Evolutionary conservation across 129 eudicot species (phyloP).

Genomic region (Helichrysum umbraculigerum): DNA sequence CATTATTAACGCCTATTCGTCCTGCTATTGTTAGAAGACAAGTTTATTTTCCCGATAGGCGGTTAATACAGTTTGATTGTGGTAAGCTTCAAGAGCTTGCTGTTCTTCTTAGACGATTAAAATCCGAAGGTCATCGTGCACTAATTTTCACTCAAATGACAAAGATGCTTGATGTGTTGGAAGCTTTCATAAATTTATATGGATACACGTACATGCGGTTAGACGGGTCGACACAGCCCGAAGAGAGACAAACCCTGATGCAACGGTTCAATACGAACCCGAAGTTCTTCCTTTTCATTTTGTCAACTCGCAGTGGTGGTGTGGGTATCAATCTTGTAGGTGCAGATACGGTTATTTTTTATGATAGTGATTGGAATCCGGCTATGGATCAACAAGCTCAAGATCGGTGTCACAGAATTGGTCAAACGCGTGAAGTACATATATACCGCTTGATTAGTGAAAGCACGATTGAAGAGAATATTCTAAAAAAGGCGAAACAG

Average conservation of each 20-base stretch:
- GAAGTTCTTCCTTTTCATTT: constrained; percentile 78
- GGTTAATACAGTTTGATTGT: constrained; percentile 94
- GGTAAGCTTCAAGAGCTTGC: constrained; percentile 98
- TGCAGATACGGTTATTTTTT: constrained; percentile 96
- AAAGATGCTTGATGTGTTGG: constrained; percentile 97
- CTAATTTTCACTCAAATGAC: constrained; percentile 97
- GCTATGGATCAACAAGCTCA: constrained; percentile 99
- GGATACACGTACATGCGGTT: constrained; percentile 99
- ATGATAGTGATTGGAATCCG: constrained; percentile 99
- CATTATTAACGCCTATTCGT: constrained; percentile 81
- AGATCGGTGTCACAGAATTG: constrained; percentile 97
- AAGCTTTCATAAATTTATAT: constrained; percentile 87
- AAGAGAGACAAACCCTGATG: constrained; percentile 93
- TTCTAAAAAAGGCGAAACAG: constrained; percentile 92
- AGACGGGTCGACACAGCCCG: constrained; percentile 97
- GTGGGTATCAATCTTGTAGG: constrained; percentile 98
- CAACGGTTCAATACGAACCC: constrained; percentile 98
- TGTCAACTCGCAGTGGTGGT: constrained; percentile 99
- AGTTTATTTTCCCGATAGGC: constrained; percentile 95
- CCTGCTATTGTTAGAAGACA: constrained; percentile 96
- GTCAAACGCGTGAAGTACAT: constrained; percentile 97
- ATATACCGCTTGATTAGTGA: constrained; percentile 92
- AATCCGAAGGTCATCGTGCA: constrained; percentile 94
- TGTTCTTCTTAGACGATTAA: constrained; percentile 71
- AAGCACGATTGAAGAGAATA: constrained; percentile 95